These are phyloP conservation scores for Termitomyces sp. DNA, from an alignment of 768 basidiomycete genomes.

Conservation along the genomic window DNA sequence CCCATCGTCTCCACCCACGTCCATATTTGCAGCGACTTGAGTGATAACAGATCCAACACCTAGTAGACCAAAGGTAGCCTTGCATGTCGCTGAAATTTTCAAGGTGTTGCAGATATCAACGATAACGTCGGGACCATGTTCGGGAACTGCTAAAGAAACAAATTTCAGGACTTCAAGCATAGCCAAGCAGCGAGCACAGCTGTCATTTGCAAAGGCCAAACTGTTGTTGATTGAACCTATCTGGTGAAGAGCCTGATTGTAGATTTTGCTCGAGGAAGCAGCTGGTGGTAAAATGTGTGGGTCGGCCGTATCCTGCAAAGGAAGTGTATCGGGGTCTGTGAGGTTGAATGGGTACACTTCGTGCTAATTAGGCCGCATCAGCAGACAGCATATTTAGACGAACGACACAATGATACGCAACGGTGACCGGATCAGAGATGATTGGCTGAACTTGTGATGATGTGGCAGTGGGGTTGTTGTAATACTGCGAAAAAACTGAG, in stretches of 20 bases:
- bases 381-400: neutral
- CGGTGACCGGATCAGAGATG: conserved; percentile 66
- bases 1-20: conserved; percentile 70
- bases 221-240: conserved; percentile 50
- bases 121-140: conserved; percentile 51
- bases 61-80: conserved; percentile 38
- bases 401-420: conserved; percentile 20
- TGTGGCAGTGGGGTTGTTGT: conserved; percentile 70
- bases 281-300: conserved; percentile 62
- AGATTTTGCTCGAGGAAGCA: conserved; percentile 40
- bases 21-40: conserved; percentile 66
- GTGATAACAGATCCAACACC: conserved; percentile 58
- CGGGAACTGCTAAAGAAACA: conserved; percentile 57
- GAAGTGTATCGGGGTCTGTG: conserved; percentile 59
- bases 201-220: conserved; percentile 46
- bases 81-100: conserved; percentile 48
- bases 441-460: conserved; percentile 73
- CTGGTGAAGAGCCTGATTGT: conserved; percentile 50
- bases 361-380: conserved; percentile 33
- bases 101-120: conserved; percentile 59
- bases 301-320: conserved; percentile 53
- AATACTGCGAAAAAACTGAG: conserved; percentile 58
- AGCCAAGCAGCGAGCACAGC: conserved; percentile 58
- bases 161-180: conserved; percentile 62
- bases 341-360: conserved; percentile 53